phyloP scores from a whole-genome alignment of 306 rosid genomes.

The Cucurbita moschata region DNA sequence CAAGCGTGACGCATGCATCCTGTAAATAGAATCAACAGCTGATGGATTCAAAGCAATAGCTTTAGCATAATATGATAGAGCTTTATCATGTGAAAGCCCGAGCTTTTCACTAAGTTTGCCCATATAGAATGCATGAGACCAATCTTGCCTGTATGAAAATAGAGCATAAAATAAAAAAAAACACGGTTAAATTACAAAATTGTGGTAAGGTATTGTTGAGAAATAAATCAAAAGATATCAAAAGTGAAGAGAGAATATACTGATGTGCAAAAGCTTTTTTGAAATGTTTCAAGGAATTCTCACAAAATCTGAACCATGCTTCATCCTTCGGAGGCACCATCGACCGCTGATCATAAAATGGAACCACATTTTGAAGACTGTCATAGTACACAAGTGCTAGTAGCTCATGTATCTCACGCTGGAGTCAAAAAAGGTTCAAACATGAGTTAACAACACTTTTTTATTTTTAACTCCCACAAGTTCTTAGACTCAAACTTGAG shows the following conservation, averaged over 20 bases:
- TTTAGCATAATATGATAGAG: slow-evolving; percentile 63
- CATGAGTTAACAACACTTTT: not conserved
- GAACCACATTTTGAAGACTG: slow-evolving; percentile 94
- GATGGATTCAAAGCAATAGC: slow-evolving; percentile 71
- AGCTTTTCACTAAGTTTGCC: slow-evolving; percentile 93
- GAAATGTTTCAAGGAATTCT: slow-evolving; percentile 91
- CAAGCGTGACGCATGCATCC: slow-evolving; percentile 96
- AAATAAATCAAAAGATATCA: slow-evolving; percentile 8
- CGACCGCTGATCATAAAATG: slow-evolving; percentile 89
- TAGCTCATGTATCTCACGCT: slow-evolving; percentile 93
- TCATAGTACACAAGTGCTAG: slow-evolving; percentile 94
- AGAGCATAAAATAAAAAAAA: slow-evolving; percentile 8
- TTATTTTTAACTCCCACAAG: not conserved
- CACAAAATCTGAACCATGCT: slow-evolving; percentile 62
- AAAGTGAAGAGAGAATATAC: slow-evolving; percentile 25
- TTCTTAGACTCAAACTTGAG: not conserved
- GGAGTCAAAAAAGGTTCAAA: slow-evolving; percentile 19
- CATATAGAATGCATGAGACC: slow-evolving; percentile 93
- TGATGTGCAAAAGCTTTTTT: slow-evolving; percentile 73
- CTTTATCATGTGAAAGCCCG: slow-evolving; percentile 52
- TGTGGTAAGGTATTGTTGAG: not conserved
- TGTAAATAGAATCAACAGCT: slow-evolving; percentile 94
- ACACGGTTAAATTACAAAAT: not conserved
- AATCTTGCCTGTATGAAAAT: slow-evolving; percentile 55
- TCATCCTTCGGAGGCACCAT: slow-evolving; percentile 67